phyloP scores from a whole-genome alignment of 1,284 basidiomycete species.

The Ganoderma leucocontextum region DNA sequence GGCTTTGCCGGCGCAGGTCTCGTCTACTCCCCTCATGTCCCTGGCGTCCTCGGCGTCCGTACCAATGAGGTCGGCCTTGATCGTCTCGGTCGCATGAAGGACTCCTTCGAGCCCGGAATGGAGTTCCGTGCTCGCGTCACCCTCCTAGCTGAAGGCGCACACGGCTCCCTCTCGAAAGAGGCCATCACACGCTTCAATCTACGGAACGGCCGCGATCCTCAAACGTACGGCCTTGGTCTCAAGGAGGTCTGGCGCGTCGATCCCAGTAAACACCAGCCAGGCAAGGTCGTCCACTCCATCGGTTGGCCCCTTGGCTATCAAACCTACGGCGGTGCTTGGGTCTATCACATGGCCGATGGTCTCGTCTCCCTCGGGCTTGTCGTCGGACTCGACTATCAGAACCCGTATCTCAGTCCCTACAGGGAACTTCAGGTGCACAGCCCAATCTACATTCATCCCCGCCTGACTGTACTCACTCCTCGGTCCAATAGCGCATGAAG shows the following conservation, averaged over 20 bases:
- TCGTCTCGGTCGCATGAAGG: conserved; percentile 81
- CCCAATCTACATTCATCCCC: conserved; percentile 1
- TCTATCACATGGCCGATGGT: conserved; percentile 96
- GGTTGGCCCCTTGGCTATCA: conserved; percentile 91
- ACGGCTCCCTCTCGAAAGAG: conserved; percentile 90
- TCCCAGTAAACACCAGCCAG: conserved; percentile 79
- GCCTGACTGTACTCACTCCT: conserved; percentile 12
- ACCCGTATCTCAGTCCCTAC: conserved; percentile 94
- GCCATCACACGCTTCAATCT: conserved; percentile 84
- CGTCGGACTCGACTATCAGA: conserved; percentile 93
- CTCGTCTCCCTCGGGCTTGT: conserved; percentile 94
- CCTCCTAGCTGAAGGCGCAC: conserved; percentile 96
- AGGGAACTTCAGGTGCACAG: conserved; percentile 86
- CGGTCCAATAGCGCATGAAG: conserved; percentile 84
- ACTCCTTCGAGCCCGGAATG: conserved; percentile 97
- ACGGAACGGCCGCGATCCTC: conserved; percentile 83
- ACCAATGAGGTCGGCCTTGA: conserved; percentile 97
- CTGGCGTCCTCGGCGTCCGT: conserved; percentile 81
- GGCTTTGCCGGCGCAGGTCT: conserved; percentile 93
- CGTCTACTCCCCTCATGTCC: conserved; percentile 76
- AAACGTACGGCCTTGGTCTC: conserved; percentile 96
- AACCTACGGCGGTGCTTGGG: conserved; percentile 95
- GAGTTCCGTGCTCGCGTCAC: conserved; percentile 95
- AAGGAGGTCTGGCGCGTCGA: conserved; percentile 98
- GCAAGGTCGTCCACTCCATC: conserved; percentile 92